Evolutionary conservation across 768 basidiomycete genomes (phyloP).

Genomic region (Naganishia vaughanmartiniae): DNA sequence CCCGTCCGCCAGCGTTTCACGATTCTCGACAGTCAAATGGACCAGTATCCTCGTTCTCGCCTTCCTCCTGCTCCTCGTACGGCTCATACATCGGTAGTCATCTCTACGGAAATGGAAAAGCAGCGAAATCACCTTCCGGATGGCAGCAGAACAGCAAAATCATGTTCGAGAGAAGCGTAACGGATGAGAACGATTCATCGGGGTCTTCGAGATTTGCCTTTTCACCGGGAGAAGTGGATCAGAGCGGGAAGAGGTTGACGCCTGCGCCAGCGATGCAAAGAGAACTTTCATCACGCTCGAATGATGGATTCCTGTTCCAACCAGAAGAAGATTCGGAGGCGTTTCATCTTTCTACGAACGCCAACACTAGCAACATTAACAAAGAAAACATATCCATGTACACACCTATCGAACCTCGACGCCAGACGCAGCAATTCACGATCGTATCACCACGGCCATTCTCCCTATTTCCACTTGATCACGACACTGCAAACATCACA

Average conservation of each 20-base stretch:
- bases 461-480: not conserved
- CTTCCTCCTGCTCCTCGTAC: constrained; percentile 3
- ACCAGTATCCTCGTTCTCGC: not conserved
- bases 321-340: not conserved
- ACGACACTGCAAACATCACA: not conserved
- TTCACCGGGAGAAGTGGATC: not conserved
- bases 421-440: not conserved
- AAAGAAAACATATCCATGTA: not conserved
- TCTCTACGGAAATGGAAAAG: not conserved
- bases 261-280: constrained; percentile 5
- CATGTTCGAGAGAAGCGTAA: not conserved
- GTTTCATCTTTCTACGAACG: no score
- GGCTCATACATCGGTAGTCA: constrained; percentile 14
- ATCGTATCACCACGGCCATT: not conserved
- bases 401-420: not conserved
- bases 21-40: not conserved
- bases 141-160: not conserved
- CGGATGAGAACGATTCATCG: not conserved
- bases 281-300: constrained; percentile 3
- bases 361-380: not conserved
- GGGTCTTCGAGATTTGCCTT: not conserved
- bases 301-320: constrained; percentile 16
- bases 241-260: not conserved
- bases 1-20: not conserved
- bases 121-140: not conserved